Base-by-base conservation (phyloP, 2,329 filamentous ascomycete genomes). In the Xylariaceae sp. region DNA sequence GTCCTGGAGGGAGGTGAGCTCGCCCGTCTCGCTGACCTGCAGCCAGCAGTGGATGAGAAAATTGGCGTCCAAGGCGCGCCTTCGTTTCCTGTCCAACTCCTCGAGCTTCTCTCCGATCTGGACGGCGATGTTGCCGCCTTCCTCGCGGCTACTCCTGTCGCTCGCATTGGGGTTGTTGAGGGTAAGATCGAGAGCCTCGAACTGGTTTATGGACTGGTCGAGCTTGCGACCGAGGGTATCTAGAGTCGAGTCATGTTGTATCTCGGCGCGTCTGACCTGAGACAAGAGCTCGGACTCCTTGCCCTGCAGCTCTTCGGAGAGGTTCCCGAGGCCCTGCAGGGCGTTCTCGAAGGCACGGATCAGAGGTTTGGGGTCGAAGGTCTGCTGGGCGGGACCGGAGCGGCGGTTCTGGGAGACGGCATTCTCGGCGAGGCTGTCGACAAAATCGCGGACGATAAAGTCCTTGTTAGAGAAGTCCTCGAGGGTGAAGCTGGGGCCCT, bases 371-470 rank as follows among this genome's bases (percentile, higher is more conserved):
- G 94, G 91, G 66, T 99, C 94, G 73, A 99, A 99, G 5, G 79
- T 73, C 56, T 80, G 78, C 66, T 76, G 78, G 55, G 75, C 77
- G 58, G 82, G 79, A 7, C 82, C 85, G 13, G 92, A 97, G 54
- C 89, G 87, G 48, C 94, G 89, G 65, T 86, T 89, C 18, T 80
- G 77, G n/a, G 89, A 86, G 34, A 90, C 82, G 18, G 90, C 89
- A 61, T 80, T 88, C 58, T 97, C 92, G 46, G 93, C 94, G 52
- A 99, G 84, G 47, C 87, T 84, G 69, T 99, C 95, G 63, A 99
- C 87, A 69, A 99, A 99, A 74, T 99, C 94, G 66, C 96, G 91
- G 60, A 97, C 93, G 58, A 97, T 97, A 67, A 97, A 99, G 73
- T 97, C 94, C 64, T 89, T 89, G 69, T 80, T 89, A 51, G 89